Conservation (phyloP, 1,139 yeast species). For the Lodderomyces orthopsilosis region DNA sequence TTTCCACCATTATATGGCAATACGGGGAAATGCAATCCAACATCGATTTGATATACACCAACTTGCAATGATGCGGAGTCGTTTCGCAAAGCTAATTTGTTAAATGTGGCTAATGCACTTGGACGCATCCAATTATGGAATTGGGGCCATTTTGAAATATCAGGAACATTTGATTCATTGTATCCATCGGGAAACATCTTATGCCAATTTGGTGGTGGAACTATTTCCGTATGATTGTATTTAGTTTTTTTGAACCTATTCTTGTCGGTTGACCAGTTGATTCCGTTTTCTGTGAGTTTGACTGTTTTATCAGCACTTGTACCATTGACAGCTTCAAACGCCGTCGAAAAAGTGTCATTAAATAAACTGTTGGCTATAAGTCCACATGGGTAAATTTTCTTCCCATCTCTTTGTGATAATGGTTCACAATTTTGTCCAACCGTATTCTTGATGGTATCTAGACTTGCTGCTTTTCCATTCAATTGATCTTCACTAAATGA, state of each 20-base stretch:
- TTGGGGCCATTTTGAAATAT: conserved; percentile 56
- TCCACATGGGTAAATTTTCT: conserved; percentile 71
- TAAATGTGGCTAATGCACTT: conserved; percentile 82
- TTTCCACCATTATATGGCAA: conserved; percentile 79
- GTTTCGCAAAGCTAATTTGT: conserved; percentile 78
- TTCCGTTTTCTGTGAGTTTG: conserved; percentile 51
- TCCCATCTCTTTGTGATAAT: conserved; percentile 55
- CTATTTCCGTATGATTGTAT: conserved; percentile 56
- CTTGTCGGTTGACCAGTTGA: conserved; percentile 67
- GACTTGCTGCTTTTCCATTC: conserved; percentile 66
- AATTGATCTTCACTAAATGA: conserved; percentile 90
- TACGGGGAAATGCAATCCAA: conserved; percentile 90
- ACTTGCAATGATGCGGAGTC: conserved; percentile 56
- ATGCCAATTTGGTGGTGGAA: conserved; percentile 79
- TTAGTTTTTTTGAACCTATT: conserved; percentile 57
- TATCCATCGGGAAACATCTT: conserved; percentile 68
- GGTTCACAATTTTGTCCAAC: conserved; percentile 90
- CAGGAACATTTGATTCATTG: conserved; percentile 61
- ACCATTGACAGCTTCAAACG: conserved; percentile 38
- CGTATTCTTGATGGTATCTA: conserved; percentile 55
- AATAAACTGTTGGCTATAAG: conserved; percentile 73
- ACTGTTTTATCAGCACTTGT: conserved; percentile 35
- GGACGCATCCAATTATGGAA: conserved; percentile 99
- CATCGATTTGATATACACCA: conserved; percentile 70
- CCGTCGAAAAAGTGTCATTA: conserved; percentile 61